A percentile compares a stretch with the other conserved stretches of the same genome.
Evolutionary conservation across 2,329 filamentous ascomycete genomes (phyloP).

Genomic region (Colletotrichum aenigma): DNA sequence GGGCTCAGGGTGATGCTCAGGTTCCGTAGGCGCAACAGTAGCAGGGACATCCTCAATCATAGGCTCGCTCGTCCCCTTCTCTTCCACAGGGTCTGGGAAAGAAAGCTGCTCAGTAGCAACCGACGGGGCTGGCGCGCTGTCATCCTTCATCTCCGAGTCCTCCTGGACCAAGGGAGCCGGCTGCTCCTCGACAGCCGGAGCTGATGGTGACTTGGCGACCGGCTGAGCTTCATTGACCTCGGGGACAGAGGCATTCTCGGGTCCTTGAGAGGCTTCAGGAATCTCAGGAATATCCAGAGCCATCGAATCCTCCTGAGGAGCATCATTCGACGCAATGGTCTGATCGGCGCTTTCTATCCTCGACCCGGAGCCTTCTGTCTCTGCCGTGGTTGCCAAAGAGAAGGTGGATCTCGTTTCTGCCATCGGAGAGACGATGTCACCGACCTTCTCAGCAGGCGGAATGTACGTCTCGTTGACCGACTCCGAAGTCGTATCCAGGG

Average conservation of each 20-base stretch:
- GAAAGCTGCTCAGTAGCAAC: not conserved
- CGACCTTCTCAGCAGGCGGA: conserved; percentile 14
- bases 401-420: conserved; percentile 16
- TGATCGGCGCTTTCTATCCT: conserved; percentile 9
- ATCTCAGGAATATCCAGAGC: not conserved
- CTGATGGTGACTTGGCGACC: not conserved
- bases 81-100: not conserved
- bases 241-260: not conserved
- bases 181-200: not conserved
- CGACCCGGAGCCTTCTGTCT: conserved; percentile 8
- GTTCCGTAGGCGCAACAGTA: not conserved
- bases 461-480: conserved; percentile 2
- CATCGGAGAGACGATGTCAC: conserved; percentile 14
- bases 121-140: not conserved
- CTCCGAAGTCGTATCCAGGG: not conserved
- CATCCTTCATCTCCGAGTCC: not conserved
- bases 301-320: conserved; percentile 1
- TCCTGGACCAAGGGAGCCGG: not conserved
- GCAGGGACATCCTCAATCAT: not conserved
- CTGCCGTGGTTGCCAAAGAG: conserved; percentile 13
- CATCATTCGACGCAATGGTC: not conserved
- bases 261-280: not conserved
- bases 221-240: not conserved
- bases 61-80: not conserved
- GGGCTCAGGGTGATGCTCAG: not conserved